A percentile compares a stretch with the other conserved stretches of the same genome.
Conservation (phyloP, 1,139 yeast genomes). For the Candida neerlandica region DNA sequence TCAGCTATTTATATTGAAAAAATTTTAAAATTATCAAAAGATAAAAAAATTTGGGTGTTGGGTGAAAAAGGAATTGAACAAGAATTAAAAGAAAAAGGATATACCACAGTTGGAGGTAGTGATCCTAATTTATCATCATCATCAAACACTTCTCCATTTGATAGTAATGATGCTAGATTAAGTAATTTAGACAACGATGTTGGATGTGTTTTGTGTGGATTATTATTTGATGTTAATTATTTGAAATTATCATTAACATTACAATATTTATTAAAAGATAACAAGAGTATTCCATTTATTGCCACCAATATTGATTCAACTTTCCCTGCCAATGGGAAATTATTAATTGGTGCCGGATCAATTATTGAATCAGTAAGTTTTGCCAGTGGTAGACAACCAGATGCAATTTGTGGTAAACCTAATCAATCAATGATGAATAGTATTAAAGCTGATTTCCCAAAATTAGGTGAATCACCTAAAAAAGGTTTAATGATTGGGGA, state of each 20-base stretch:
- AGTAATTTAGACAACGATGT: constrained; percentile 65
- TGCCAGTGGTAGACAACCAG: constrained; percentile 55
- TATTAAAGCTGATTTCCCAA: constrained; percentile 24
- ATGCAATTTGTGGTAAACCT: constrained; percentile 10
- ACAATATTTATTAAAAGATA: constrained; percentile 66
- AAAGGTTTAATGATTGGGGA: constrained; percentile 94
- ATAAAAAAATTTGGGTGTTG: constrained; percentile 55
- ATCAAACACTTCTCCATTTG: constrained; percentile 38
- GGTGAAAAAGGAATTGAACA: constrained; percentile 50
- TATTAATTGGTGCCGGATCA: constrained; percentile 95
- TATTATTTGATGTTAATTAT: constrained; percentile 76
- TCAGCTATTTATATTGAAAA: constrained; percentile 83
- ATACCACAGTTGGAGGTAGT: constrained; percentile 45
- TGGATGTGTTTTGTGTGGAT: constrained; percentile 89
- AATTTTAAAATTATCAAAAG: constrained; percentile 65
- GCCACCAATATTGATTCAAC: constrained; percentile 98
- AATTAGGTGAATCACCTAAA: constrained; percentile 51
- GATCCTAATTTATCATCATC: constrained; percentile 32
- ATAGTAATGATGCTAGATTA: constrained; percentile 36
- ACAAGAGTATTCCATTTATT: constrained; percentile 70
- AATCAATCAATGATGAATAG: constrained; percentile 16
- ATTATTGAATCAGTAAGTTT: constrained; percentile 77
- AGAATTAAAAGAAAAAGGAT: constrained; percentile 46
- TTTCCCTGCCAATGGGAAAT: constrained; percentile 82
- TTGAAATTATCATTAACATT: constrained; percentile 79